Conservation (phyloP, 2,329 filamentous ascomycete genomes). For the Verticillium nubilum region DNA sequence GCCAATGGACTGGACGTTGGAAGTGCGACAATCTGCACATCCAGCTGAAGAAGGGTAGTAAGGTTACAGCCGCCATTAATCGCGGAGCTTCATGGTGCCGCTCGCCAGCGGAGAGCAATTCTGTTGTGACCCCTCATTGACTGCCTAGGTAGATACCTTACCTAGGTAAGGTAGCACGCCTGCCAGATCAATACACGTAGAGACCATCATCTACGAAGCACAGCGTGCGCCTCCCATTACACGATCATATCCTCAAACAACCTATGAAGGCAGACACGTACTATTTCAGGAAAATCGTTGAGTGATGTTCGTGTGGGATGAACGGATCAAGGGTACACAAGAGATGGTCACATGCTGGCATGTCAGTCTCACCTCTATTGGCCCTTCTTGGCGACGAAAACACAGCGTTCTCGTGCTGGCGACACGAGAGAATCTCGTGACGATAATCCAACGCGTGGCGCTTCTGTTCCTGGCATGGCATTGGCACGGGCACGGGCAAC, state of each 20-base stretch:
- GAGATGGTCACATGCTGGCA: background rate
- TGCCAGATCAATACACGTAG: too few species aligned
- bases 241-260: background rate
- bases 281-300: too few species aligned
- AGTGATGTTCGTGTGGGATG: background rate
- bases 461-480: background rate
- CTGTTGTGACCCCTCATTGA: background rate
- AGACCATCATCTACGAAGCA: background rate
- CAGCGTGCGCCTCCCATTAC: background rate
- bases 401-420: background rate
- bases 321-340: background rate
- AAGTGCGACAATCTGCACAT: background rate
- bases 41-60: background rate
- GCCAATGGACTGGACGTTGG: background rate
- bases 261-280: too few species aligned
- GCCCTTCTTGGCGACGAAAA: constrained; percentile 1
- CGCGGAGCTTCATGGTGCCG: background rate
- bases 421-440: background rate
- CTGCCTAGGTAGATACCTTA: too few species aligned
- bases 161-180: too few species aligned
- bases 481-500: background rate
- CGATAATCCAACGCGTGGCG: background rate
- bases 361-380: background rate
- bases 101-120: background rate
- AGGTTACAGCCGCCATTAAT: background rate